Base-by-base conservation (phyloP, 1,284 basidiomycete genomes). In the Cutaneotrichosporon spelunceum region DNA sequence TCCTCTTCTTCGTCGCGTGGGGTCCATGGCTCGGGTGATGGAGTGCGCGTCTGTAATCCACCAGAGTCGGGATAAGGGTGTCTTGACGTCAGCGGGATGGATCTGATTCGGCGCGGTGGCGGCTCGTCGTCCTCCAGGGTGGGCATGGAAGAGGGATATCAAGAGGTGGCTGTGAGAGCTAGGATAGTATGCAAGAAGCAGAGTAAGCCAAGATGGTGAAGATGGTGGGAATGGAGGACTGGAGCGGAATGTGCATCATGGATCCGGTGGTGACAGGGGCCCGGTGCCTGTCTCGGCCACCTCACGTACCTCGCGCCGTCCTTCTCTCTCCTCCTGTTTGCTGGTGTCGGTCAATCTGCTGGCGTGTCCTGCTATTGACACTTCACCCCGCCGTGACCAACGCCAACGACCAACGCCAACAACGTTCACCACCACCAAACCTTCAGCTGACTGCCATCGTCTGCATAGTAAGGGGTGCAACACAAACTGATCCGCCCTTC, bases 21-120 rank as follows among this genome's bases (percentile, higher is more conserved):
- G 19, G 52, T 24, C 52, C 52, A 53, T 26, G 34, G 33, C 24
- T 53, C 52, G 8, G 52, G 52, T 4, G 52, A 53, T 13, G 52
- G 52, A 4, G 52, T 39, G 4, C 52, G 21, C 5, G 34, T 26
- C 13, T 34, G 52, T 7, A 53, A 21, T 21, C 34, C 30, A 14
- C 16, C 8, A 21, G 34, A 10, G 3, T 26, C 52, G 13, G 39
- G 34, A 16, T 53, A 34, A 1, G 21, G 33, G 24, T 39, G 39
- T 16, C 52, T 33, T 1, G 33, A 11, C 6, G 52, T 24, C 8
- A 53, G 52, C 11, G 33, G 21, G 23, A 34, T 53, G 7, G 23
- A 34, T 8, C 52, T 19, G 13, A 33, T 7, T 9, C 4, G 11
- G 34, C 21, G 21, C 24, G 34, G 52, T 39, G 34, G 52, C 27